Percentiles rank a stretch among this genome's conserved stretches.
Evolutionary conservation across 495 filamentous ascomycete species (phyloP).

Genomic region (Aspergillus indologenus): DNA sequence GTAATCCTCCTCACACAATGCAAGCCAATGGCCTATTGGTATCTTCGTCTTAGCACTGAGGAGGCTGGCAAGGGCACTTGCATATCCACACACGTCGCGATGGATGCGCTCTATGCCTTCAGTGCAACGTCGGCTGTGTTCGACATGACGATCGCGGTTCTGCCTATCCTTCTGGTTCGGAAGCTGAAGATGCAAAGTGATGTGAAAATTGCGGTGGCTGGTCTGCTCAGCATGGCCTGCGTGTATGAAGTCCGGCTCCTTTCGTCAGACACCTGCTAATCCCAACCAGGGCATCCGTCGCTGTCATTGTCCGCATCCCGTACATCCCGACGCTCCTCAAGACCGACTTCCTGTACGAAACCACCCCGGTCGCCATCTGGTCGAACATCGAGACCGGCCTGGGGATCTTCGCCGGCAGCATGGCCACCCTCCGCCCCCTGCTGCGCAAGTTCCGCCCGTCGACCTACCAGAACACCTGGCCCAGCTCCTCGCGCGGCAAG

Average conservation of each 20-base stretch:
- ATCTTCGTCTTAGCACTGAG: not conserved
- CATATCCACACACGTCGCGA: constrained; percentile 6
- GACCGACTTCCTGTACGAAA: constrained; percentile 20
- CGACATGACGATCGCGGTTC: constrained; percentile 24
- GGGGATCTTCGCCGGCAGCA: constrained; percentile 12
- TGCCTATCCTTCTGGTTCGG: constrained; percentile 19
- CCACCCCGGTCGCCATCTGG: constrained; percentile 19
- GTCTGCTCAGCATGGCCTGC: constrained; percentile 23
- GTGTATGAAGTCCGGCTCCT: constrained; percentile 13
- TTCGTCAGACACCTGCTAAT: not conserved
- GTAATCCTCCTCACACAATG: constrained; percentile 9
- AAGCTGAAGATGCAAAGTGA: constrained; percentile 21
- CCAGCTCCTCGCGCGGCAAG: not conserved
- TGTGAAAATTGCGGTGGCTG: constrained; percentile 15
- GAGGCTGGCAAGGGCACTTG: constrained; percentile 17
- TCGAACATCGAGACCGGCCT: constrained; percentile 14
- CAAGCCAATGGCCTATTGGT: constrained; percentile 10
- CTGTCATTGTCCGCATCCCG: constrained; percentile 22
- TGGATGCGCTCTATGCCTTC: constrained; percentile 22
- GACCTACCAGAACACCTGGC: not conserved
- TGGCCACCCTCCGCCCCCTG: constrained; percentile 10
- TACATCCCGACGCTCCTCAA: constrained; percentile 16
- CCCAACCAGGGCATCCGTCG: constrained; percentile 16
- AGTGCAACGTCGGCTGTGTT: constrained; percentile 22
- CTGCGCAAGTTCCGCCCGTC: constrained; percentile 2